phyloP scores from a whole-genome alignment of 768 basidiomycete genomes.

The Crepidotus variabilis region DNA sequence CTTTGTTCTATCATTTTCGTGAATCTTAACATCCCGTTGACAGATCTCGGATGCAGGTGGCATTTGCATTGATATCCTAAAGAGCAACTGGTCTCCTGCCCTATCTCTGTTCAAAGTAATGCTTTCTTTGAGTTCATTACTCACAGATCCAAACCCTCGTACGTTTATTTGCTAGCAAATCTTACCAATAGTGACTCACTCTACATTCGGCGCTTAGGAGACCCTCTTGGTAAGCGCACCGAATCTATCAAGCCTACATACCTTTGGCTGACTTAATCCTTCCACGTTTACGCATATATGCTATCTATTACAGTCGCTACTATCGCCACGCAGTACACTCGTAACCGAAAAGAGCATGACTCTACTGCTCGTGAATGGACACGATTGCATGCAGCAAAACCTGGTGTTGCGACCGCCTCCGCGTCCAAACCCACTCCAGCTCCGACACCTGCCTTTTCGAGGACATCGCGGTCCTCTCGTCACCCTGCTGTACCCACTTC shows the following conservation, averaged over 20 bases:
- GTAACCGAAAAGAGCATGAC: constrained; percentile 70
- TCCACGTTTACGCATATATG: neutral
- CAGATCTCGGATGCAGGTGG: constrained; percentile 71
- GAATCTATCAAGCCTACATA: neutral
- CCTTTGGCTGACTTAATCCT: neutral
- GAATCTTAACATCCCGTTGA: neutral
- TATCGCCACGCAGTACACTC: constrained; percentile 66
- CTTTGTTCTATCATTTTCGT: neutral
- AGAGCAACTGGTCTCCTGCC: constrained; percentile 93
- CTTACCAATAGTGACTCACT: constrained; percentile 1
- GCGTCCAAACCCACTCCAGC: neutral
- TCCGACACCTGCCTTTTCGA: neutral
- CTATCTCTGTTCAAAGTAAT: constrained; percentile 93
- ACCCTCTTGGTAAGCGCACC: constrained; percentile 58
- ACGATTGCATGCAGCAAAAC: constrained; percentile 50
- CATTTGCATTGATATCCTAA: constrained; percentile 89
- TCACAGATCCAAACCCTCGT: constrained; percentile 95
- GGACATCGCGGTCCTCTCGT: neutral
- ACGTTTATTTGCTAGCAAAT: constrained; percentile 26
- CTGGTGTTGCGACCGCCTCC: neutral
- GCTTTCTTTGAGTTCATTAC: constrained; percentile 85
- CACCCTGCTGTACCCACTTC: neutral
- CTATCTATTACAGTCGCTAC: constrained; percentile 46
- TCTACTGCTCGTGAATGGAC: constrained; percentile 78
- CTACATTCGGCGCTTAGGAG: constrained; percentile 39